phyloP scores from a whole-genome alignment of 2,329 filamentous ascomycete species.

The Scytalidium lignicola region DNA sequence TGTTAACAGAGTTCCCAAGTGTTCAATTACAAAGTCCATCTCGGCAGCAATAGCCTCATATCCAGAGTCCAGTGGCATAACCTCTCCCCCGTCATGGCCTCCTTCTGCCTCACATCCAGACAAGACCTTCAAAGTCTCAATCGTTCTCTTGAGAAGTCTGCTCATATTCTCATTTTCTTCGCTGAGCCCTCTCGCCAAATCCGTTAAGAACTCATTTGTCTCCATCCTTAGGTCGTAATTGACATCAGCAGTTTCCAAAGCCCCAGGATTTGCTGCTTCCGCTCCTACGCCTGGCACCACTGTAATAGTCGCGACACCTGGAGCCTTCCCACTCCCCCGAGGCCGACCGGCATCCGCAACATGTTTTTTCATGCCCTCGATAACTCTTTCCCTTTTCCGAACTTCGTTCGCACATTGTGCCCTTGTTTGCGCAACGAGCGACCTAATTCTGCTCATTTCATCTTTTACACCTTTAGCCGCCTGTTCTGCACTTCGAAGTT shows the following conservation, averaged over 20 bases:
- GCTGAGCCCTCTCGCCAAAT: conserved; percentile 74
- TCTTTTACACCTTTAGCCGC: conserved; percentile 75
- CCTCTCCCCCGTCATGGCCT: conserved; percentile 22
- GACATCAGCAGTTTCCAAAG: conserved; percentile 36
- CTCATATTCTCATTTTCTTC: conserved; percentile 88
- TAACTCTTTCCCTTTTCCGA: conserved; percentile 81
- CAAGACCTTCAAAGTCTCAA: conserved; percentile 66
- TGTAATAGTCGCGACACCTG: conserved; percentile 51
- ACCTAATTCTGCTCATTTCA: conserved; percentile 74
- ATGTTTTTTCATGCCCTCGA: conserved; percentile 84
- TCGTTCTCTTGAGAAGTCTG: conserved; percentile 63
- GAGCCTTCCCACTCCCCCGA: conserved; percentile 49
- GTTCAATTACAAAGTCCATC: conserved; percentile 71
- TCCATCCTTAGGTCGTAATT: conserved; percentile 73
- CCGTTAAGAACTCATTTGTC: conserved; percentile 85
- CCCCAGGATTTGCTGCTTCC: conserved; percentile 26
- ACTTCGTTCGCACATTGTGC: conserved; percentile 86
- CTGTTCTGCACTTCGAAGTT: conserved; percentile 69
- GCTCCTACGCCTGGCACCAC: conserved; percentile 48
- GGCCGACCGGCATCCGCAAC: conserved; percentile 65
- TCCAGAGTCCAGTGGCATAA: conserved; percentile 26
- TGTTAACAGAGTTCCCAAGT: conserved; percentile 78
- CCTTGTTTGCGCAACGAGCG: conserved; percentile 75
- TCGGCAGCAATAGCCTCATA: conserved; percentile 66
- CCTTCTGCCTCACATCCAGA: conserved; percentile 47